Percentiles rank a stretch among this genome's conserved stretches.
phyloP scores from a whole-genome alignment of 139 green algal genomes.

The Coelastrella sp. region DNA sequence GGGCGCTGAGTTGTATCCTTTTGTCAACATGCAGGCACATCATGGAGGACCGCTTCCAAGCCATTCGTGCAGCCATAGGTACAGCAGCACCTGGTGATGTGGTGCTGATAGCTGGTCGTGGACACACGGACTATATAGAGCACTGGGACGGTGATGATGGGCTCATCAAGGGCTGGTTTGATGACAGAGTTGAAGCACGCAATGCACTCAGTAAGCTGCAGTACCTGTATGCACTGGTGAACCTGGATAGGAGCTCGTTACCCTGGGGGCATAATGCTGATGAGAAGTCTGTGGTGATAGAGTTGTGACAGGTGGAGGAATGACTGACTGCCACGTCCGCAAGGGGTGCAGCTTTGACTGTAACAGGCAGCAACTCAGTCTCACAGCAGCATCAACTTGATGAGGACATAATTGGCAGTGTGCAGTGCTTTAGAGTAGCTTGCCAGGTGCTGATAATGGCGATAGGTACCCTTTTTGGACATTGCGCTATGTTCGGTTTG shows the following conservation, averaged over 20 bases:
- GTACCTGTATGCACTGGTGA: constrained; percentile 66
- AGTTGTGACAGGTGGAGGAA: no score
- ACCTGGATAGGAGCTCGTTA: constrained; percentile 58
- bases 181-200: constrained; percentile 86
- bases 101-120: constrained; percentile 89
- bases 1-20: no score
- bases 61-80: constrained; percentile 95
- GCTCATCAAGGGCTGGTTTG: constrained; percentile 85
- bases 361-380: not conserved
- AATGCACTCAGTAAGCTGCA: constrained; percentile 82
- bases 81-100: constrained; percentile 87
- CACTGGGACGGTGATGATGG: constrained; percentile 55
- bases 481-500: no score
- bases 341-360: no score
- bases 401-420: no score
- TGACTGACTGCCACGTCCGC: no score
- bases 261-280: constrained; percentile 55
- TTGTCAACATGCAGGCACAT: constrained; percentile 73
- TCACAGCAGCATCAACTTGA: no score
- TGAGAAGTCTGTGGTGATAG: constrained; percentile 38
- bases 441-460: no score
- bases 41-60: constrained; percentile 83
- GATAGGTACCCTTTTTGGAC: no score
- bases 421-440: no score
- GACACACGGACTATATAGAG: constrained; percentile 77